Percentiles rank a stretch among this genome's conserved stretches.
Conservation (phyloP, 495 filamentous ascomycete species). For the Friedmanniomyces endolithicus region DNA sequence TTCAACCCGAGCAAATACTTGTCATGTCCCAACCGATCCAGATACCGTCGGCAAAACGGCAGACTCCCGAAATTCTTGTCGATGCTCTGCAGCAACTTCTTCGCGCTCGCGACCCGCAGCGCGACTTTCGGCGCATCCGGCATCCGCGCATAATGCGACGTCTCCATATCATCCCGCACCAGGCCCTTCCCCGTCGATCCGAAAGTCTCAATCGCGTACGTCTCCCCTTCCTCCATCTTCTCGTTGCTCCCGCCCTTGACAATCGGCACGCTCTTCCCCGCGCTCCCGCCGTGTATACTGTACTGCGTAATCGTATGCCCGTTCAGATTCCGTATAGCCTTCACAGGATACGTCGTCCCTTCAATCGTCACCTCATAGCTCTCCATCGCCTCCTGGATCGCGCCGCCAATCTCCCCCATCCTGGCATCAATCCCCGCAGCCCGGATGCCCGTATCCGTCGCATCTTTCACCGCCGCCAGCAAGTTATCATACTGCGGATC, state of each 20-base stretch:
- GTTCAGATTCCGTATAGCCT: conserved; percentile 44
- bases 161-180: conserved; percentile 36
- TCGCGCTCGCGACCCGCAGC: conserved; percentile 44
- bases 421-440: conserved; percentile 52
- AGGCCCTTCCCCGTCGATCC: conserved; percentile 46
- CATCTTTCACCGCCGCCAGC: conserved; percentile 47
- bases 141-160: conserved; percentile 43
- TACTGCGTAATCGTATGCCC: conserved; percentile 51
- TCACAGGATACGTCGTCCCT: conserved; percentile 45
- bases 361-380: conserved; percentile 51
- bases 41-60: conserved; percentile 50
- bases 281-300: conserved; percentile 40
- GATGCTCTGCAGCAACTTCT: conserved; percentile 46
- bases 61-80: conserved; percentile 53
- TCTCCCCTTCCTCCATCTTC: conserved; percentile 56
- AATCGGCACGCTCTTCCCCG: conserved; percentile 48
- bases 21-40: conserved; percentile 49
- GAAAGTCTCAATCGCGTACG: conserved; percentile 56
- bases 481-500: conserved; percentile 50
- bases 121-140: conserved; percentile 39
- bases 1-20: conserved; percentile 60
- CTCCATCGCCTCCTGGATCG: conserved; percentile 57
- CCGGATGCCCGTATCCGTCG: conserved; percentile 49
- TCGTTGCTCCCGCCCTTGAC: conserved; percentile 45
- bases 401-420: conserved; percentile 47